Evolutionary conservation across 2,329 filamentous ascomycete species (phyloP).

Genomic region (Neopestalotiopsis sp.): DNA sequence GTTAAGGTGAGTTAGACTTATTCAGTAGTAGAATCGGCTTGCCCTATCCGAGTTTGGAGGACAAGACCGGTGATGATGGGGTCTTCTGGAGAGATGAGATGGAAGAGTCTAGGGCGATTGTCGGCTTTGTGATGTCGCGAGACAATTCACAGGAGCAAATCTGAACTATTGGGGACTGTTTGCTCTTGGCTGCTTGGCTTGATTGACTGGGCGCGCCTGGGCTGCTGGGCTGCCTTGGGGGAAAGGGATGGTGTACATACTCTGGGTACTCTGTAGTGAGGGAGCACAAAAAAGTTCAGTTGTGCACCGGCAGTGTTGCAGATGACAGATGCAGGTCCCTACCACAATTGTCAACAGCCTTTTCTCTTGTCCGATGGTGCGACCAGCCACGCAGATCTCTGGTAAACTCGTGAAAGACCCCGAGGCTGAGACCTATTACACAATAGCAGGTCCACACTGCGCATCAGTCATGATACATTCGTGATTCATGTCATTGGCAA

Average conservation of each 20-base stretch:
- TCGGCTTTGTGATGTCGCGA: background rate
- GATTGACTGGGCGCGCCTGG: background rate
- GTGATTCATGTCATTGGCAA: background rate
- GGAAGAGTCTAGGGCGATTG: background rate
- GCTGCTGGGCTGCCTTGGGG: background rate
- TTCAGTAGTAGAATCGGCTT: background rate
- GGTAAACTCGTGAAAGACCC: background rate
- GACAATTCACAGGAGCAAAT: background rate
- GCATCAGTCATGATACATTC: constrained; percentile 2
- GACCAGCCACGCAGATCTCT: constrained; percentile 3
- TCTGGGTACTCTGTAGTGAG: background rate
- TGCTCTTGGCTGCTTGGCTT: constrained; percentile 1
- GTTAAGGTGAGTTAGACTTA: background rate
- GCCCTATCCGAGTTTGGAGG: background rate
- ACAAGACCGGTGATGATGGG: background rate
- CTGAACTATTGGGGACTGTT: background rate
- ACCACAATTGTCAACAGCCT: constrained; percentile 1
- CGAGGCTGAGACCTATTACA: background rate
- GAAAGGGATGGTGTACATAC: background rate
- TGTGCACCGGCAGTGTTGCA: background rate
- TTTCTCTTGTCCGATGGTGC: background rate
- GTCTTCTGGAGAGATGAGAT: background rate
- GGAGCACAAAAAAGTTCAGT: constrained; percentile 1
- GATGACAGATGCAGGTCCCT: background rate
- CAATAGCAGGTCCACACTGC: background rate